Conservation (phyloP, 129 eudicot species). For the Artemisia argyi region DNA sequence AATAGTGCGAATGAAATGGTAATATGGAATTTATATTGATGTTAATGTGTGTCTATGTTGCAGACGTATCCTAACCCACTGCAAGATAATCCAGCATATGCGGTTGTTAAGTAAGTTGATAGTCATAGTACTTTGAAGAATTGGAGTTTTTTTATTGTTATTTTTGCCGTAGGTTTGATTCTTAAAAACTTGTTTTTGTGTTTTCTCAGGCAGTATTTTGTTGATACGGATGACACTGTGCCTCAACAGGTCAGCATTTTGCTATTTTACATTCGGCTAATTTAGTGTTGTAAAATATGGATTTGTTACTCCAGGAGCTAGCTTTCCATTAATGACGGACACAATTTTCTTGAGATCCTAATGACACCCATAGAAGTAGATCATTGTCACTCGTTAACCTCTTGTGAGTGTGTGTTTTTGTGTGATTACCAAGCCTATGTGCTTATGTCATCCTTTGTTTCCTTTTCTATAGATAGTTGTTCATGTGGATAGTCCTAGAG, state of each 20-base stretch:
- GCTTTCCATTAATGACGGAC: slow-evolving; percentile 13
- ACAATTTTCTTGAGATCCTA: background rate
- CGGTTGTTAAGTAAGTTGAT: slow-evolving; percentile 71
- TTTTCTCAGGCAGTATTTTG: slow-evolving; percentile 83
- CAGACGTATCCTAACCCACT: slow-evolving; percentile 86
- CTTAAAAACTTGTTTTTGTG: slow-evolving; percentile 5
- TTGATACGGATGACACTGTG: slow-evolving; percentile 69
- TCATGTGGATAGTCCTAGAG: slow-evolving; percentile 80
- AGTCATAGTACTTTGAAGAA: background rate
- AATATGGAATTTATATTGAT: slow-evolving; percentile 3
- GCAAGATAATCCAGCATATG: slow-evolving; percentile 86
- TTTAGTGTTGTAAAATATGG: background rate
- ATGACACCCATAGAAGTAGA: background rate
- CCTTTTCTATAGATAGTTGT: slow-evolving; percentile 57
- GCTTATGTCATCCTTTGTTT: slow-evolving; percentile 4
- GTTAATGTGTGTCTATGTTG: slow-evolving; percentile 24
- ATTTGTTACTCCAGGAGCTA: background rate
- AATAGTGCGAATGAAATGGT: background rate
- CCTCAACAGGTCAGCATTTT: slow-evolving; percentile 64
- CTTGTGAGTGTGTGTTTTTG: background rate
- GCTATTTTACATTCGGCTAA: background rate
- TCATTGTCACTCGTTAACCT: background rate
- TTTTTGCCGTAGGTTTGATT: background rate
- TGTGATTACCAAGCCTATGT: background rate
- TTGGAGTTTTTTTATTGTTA: background rate